phyloP scores from a whole-genome alignment of 179 eudicot species.

The Dionaea muscipula region DNA sequence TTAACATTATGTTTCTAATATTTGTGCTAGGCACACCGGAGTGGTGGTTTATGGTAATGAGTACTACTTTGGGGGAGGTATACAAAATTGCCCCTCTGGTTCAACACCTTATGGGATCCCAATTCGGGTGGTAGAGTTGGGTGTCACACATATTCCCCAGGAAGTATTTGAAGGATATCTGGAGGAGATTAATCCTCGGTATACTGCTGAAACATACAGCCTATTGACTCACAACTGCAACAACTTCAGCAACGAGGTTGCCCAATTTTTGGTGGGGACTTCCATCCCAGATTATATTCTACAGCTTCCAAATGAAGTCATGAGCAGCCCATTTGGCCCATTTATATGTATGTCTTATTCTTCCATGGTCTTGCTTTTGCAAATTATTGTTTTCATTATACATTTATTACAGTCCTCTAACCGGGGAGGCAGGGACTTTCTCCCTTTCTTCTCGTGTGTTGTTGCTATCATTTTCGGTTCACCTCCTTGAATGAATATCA shows the following conservation, averaged over 20 bases:
- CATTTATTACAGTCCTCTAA: too few relatives aligned
- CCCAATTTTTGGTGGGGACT: conserved; percentile 69
- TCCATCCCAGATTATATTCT: conserved; percentile 78
- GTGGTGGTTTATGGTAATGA: conserved; percentile 82
- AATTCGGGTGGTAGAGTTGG: conserved; percentile 56
- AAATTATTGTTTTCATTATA: too few relatives aligned
- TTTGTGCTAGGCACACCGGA: conserved; percentile 99
- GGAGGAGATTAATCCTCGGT: conserved; percentile 85
- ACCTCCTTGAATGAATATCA: too few relatives aligned
- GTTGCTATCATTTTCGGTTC: too few relatives aligned
- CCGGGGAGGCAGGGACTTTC: too few relatives aligned
- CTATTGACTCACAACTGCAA: conserved; percentile 79
- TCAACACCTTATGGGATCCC: conserved; percentile 81
- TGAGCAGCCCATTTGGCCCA: conserved; percentile 81
- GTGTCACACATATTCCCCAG: conserved; percentile 70
- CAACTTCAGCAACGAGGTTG: conserved; percentile 91
- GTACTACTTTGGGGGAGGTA: conserved; percentile 89
- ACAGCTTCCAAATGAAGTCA: conserved; percentile 83
- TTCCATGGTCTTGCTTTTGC: neutral
- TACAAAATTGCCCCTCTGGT: conserved; percentile 57
- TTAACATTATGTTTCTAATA: too few relatives aligned
- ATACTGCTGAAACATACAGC: conserved; percentile 79
- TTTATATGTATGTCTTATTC: conserved; percentile 47
- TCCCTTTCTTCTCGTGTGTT: too few relatives aligned
- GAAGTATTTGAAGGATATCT: conserved; percentile 72